These are phyloP conservation scores for Lagenaria siceraria DNA, from an alignment of 306 rosid genomes.

Conservation along the genomic window DNA sequence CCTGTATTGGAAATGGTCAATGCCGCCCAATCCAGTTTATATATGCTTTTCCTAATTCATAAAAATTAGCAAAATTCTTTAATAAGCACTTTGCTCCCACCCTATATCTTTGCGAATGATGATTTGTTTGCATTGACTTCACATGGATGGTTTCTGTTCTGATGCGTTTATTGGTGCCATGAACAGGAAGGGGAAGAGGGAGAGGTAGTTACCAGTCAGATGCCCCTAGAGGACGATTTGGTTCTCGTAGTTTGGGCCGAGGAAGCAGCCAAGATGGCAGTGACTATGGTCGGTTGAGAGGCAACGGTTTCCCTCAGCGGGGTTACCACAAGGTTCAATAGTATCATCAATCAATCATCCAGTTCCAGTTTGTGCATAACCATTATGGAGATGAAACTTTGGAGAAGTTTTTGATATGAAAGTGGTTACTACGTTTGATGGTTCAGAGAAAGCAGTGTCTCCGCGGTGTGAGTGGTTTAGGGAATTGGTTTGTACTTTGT, in stretches of 20 bases:
- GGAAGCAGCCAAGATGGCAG: conserved; percentile 44
- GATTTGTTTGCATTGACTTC: not conserved
- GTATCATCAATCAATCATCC: not conserved
- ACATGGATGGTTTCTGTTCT: not conserved
- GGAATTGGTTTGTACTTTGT: conserved; percentile 8
- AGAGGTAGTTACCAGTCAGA: conserved; percentile 55
- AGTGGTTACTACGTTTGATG: not conserved
- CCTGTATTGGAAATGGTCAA: not conserved
- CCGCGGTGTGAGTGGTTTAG: not conserved
- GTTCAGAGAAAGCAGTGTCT: not conserved
- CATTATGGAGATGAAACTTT: not conserved
- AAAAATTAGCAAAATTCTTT: not conserved
- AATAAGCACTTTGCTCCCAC: not conserved
- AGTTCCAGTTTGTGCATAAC: conserved; percentile 2
- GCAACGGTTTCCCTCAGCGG: conserved; percentile 60
- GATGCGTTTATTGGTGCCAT: conserved; percentile 7
- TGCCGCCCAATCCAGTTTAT: not conserved
- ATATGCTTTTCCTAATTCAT: not conserved
- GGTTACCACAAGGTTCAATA: conserved; percentile 17
- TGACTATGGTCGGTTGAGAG: conserved; percentile 48
- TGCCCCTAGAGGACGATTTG: conserved; percentile 66
- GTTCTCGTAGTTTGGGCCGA: conserved; percentile 49
- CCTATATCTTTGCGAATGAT: not conserved
- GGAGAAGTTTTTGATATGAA: not conserved
- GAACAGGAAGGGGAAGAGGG: conserved; percentile 75